Evolutionary conservation across 306 rosid genomes (phyloP), one percentile per base, ranked within the genome.

Genomic region (Sechiopsis laciniata): DNA sequence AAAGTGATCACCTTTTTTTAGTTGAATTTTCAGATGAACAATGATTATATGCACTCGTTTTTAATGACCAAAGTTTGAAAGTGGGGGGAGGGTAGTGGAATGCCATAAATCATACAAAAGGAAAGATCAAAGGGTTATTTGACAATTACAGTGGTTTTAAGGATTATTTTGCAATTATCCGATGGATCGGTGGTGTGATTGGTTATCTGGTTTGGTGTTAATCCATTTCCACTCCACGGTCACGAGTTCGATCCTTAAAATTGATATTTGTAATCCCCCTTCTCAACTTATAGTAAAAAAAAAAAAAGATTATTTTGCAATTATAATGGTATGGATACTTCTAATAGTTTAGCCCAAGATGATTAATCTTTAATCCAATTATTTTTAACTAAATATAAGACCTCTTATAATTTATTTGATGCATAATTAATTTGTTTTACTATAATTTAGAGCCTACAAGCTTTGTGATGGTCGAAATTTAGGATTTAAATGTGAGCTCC

Each of bases 71-170:
- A 62, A 66, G 35, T 20, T 6, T 21, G 55, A 37, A 46, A 48
- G 57, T 48, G 56, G 73, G n/a, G 17, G 19, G 2, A 26, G 55
- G 73, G 46, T 45, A 67, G 22, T 68, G 73, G 57, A 67, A 46
- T 48, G 21, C 73, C 73, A 48, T 29, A 45, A 19, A 67, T 14
- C 53, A 67, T 67, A 16, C 22, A 40, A 13, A 54, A 59, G 53
- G 53, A 10, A 4, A 63, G 13, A 29, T 63, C 26, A 8, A 59
- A 60, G 42, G 66, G 11, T 14, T 26, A 26, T 60, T 24, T 60
- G 42, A 14, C 19, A 60, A 60, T 13, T 60, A 14, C 10, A 26
- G 2, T 12, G 48, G 17, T 62, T 61, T 63, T 48, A 35, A 35
- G 24, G 50, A 13, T 10, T 60, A 7, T 60, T 60, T 60, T 26